These are phyloP conservation scores for Catharanthus roseus DNA, from an alignment of 257 asterid genomes.

Conservation along the genomic window DNA sequence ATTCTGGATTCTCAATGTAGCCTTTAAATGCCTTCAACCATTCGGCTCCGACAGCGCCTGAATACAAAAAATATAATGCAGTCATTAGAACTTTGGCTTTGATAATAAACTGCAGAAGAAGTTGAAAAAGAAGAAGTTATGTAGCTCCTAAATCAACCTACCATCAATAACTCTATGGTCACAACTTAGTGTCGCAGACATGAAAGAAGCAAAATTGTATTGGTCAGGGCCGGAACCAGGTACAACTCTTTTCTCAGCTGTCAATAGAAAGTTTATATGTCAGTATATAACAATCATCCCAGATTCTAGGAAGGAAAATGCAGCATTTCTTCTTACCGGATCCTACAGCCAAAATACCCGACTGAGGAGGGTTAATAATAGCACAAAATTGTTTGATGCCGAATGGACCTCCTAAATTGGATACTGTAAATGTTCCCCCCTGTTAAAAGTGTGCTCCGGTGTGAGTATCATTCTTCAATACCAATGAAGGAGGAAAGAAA, in stretches of 20 bases:
- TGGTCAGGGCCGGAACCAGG: conserved; percentile 72
- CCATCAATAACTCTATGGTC: conserved; percentile 99
- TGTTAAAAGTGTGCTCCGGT: conserved; percentile 23
- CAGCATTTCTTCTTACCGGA: conserved; percentile 49
- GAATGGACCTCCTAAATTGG: conserved; percentile 93
- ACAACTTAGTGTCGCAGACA: conserved; percentile 89
- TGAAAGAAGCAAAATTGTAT: conserved; percentile 49
- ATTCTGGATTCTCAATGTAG: conserved; percentile 89
- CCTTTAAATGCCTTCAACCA: conserved; percentile 98
- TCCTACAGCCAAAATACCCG: conserved; percentile 93
- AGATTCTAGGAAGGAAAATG: background rate
- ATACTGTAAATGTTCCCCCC: conserved; percentile 97
- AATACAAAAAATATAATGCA: background rate
- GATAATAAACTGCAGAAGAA: no score
- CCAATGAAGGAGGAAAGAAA: background rate
- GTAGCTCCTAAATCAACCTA: conserved; percentile 22
- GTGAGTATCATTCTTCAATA: conserved; percentile 4
- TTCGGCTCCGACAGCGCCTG: conserved; percentile 97
- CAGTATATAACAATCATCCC: conserved; percentile 8
- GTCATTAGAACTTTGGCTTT: background rate
- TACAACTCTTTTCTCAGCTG: conserved; percentile 90
- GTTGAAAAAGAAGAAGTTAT: background rate
- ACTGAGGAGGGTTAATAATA: conserved; percentile 92
- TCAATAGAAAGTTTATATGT: conserved; percentile 17
- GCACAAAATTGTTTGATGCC: conserved; percentile 99